A percentile compares a stretch with the other conserved stretches of the same genome.
Conservation (phyloP, 2,329 filamentous ascomycete species). For the Samsoniella hepiali region DNA sequence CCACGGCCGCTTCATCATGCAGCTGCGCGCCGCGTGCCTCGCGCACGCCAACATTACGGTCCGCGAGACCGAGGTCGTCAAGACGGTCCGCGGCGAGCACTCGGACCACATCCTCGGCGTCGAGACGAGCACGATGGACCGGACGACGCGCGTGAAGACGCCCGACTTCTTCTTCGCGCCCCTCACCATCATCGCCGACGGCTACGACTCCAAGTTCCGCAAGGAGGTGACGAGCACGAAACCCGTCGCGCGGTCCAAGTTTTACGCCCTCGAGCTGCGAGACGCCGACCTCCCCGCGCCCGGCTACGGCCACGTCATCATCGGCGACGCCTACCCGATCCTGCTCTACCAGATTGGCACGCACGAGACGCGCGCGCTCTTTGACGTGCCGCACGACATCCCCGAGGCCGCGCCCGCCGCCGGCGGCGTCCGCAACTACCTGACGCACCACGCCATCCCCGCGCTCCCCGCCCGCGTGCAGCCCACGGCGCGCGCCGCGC, state of each 20-base stretch:
- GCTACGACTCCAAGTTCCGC: constrained; percentile 88
- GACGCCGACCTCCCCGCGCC: constrained; percentile 76
- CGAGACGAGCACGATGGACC: constrained; percentile 63
- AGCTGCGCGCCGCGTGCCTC: constrained; percentile 72
- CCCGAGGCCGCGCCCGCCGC: constrained; percentile 68
- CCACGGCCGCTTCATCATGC: constrained; percentile 87
- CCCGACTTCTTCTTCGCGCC: constrained; percentile 81
- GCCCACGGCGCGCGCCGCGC: constrained; percentile 69
- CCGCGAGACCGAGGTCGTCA: constrained; percentile 82
- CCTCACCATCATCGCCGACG: constrained; percentile 86
- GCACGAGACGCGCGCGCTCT: constrained; percentile 84
- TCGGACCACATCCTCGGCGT: constrained; percentile 78
- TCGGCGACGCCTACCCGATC: constrained; percentile 72
- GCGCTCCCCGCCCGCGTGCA: constrained; percentile 68
- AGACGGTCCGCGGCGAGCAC: constrained; percentile 67
- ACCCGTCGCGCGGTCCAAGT: constrained; percentile 76
- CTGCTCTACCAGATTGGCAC: constrained; percentile 96
- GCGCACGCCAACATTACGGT: constrained; percentile 80
- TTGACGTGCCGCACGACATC: constrained; percentile 79
- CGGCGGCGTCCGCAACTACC: constrained; percentile 82
- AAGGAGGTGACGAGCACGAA: constrained; percentile 67
- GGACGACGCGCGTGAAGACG: constrained; percentile 52
- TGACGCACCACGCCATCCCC: constrained; percentile 76
- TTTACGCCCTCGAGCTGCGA: constrained; percentile 90
- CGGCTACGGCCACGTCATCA: constrained; percentile 81